Evolutionary conservation across 495 filamentous ascomycete genomes (phyloP), one percentile per base, ranked within the genome.

Genomic region (Extremus antarcticus): DNA sequence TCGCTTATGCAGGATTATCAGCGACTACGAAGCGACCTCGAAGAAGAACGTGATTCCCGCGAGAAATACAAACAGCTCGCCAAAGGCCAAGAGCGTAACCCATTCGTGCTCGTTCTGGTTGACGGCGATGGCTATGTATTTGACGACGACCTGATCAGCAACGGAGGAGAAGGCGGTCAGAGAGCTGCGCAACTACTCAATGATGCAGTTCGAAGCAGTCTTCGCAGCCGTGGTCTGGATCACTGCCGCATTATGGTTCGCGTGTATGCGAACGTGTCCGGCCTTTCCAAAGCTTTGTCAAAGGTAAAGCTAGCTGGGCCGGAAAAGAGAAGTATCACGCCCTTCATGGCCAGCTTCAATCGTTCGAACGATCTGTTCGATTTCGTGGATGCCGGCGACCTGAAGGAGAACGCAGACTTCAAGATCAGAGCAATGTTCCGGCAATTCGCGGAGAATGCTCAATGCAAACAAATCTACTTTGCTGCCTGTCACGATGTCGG

Each of bases 381-480:
- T 38, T 79, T 80, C 59, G 69, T 84, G 15, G 81, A 83, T 60
- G 80, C 78, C 17, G 81, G 79, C 11, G 73, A 80, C 56, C 72
- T 76, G 29, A 80, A 81, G 56, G 78, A 83, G 53, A 76, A 77
- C n/a, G 76, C 79, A 13, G 75, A 79, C 47, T 74, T 73, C 57
- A 83, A 83, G 55, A 74, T 83, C 63, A 75, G 74, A 80, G 80
- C 76, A 65, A 71, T 77, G 55, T 75, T 85, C 49, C 73, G 74
- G 1, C 60, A 83, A 3, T 83, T 79, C 60, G 74, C 68, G 3
- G 73, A 82, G 23, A 79, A 80, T 51, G 68, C 74, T 47, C 78
- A 84, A 59, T 86, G 83, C 71, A 80, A 78, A 50, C 81, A 85
- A 65, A 79, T 86, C 35, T 78, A 79, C 60, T 81, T 82, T 51